A percentile compares a stretch with the other conserved stretches of the same genome.
These are phyloP conservation scores for Pontederia paniculata DNA, from an alignment of 176 grass and related monocot genomes.

Conservation along the genomic window DNA sequence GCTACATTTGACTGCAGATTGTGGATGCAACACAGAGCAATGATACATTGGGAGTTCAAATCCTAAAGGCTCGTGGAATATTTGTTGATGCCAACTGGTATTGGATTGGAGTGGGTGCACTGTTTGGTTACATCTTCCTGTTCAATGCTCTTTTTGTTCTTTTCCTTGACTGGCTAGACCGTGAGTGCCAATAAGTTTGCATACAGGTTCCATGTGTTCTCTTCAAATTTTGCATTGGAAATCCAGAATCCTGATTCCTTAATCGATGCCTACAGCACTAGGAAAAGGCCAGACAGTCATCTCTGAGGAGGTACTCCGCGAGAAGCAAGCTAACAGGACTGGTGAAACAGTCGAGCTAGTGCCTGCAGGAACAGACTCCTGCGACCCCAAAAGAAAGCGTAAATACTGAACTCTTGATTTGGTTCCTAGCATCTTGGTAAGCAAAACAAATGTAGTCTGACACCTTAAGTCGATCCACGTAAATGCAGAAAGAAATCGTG, in stretches of 20 bases:
- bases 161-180: slow-evolving; percentile 28
- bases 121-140: slow-evolving; percentile 35
- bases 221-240: background rate
- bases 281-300: slow-evolving; percentile 30
- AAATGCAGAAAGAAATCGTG: slow-evolving; percentile 19
- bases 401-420: background rate
- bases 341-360: slow-evolving; percentile 13
- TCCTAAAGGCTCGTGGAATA: slow-evolving; percentile 33
- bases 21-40: slow-evolving; percentile 2
- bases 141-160: slow-evolving; percentile 31
- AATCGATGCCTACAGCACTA: slow-evolving; percentile 19
- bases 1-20: background rate
- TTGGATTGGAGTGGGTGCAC: slow-evolving; percentile 42
- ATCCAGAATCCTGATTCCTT: slow-evolving; percentile 5
- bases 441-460: background rate
- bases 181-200: slow-evolving; percentile 23
- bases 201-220: background rate
- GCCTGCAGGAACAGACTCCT: background rate
- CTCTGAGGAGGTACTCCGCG: slow-evolving; percentile 24
- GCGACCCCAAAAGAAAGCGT: background rate
- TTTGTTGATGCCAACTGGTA: slow-evolving; percentile 46
- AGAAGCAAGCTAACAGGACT: slow-evolving; percentile 33
- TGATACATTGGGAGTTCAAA: slow-evolving; percentile 13
- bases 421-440: background rate
- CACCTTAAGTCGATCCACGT: background rate